phyloP scores from a whole-genome alignment of 2,329 filamentous ascomycete species.

The Aschersonia sp. region DNA sequence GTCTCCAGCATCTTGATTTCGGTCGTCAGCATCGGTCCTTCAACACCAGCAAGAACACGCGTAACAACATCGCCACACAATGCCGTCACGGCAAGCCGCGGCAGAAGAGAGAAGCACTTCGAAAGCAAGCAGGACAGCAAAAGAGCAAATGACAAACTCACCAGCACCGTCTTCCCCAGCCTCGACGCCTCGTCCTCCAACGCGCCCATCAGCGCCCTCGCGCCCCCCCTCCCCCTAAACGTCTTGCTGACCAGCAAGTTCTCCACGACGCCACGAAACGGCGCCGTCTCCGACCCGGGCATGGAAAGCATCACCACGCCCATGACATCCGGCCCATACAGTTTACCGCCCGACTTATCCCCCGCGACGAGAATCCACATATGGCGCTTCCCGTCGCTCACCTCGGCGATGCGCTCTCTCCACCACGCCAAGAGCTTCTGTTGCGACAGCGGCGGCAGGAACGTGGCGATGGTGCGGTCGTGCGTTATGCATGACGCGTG shows the following conservation, averaged over 20 bases:
- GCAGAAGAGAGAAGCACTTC: background rate
- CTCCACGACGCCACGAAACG: slow-evolving; percentile 39
- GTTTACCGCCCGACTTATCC: slow-evolving; percentile 14
- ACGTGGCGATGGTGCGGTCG: slow-evolving; percentile 41
- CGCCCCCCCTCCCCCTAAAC: slow-evolving; percentile 35
- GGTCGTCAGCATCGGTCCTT: background rate
- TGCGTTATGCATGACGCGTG: slow-evolving; percentile 44
- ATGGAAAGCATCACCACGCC: slow-evolving; percentile 41
- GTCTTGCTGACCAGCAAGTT: slow-evolving; percentile 41
- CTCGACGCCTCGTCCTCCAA: slow-evolving; percentile 38
- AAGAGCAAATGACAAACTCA: slow-evolving; percentile 16
- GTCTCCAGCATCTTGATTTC: slow-evolving; percentile 33
- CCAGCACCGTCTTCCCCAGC: slow-evolving; percentile 35
- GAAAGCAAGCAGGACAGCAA: background rate
- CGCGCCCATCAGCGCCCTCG: slow-evolving; percentile 33
- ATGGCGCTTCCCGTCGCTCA: slow-evolving; percentile 26
- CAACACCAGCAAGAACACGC: too few relatives aligned
- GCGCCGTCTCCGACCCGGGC: slow-evolving; percentile 38
- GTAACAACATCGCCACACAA: too few relatives aligned
- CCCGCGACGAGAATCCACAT: slow-evolving; percentile 38
- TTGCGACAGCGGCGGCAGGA: slow-evolving; percentile 43
- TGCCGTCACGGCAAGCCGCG: too few relatives aligned
- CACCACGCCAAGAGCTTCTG: slow-evolving; percentile 43
- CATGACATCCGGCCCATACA: slow-evolving; percentile 30
- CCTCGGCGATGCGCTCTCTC: slow-evolving; percentile 35